Evolutionary conservation across 2,329 filamentous ascomycete species (phyloP), one percentile per base, ranked within the genome.

Genomic region (Dendrostoma leiphaemia): DNA sequence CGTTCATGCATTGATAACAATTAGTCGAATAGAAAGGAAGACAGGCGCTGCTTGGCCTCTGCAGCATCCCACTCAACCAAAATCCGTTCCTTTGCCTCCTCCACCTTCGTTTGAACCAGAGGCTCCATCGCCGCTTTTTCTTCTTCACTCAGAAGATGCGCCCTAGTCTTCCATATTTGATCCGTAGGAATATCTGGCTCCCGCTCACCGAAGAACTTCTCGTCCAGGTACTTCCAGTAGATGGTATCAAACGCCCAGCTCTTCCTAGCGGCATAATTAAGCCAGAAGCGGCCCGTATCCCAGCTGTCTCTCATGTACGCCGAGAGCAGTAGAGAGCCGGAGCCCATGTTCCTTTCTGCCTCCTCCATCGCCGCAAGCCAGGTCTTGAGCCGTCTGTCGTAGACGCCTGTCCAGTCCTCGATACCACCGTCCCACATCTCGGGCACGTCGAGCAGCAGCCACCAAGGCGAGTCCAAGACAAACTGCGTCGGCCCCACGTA

Each of bases 391-490:
- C 67, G 67, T 2, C 24, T 35, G 28, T 68, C 67, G 51, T 74
- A 75, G 1, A 43, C 50, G 6, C 60, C 44, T 6, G 53, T 61
- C 67, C 71, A 76, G 8, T 58, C 49, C 1, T 60, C 59, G 15
- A 69, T 59, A 1, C 67, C 70, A 3, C 47, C 51, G 1, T 46
- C 15, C 69, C 72, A 74, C 13, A 71, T 60, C 37, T 71, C 67
- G 2, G 65, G 63, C 5, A 47, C 28, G 2, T 67, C 56, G 2
- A 72, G 56, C 1, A 71, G 59, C n/a, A 73, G 57, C 69, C 67
- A 72, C 67, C 65, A 71, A 3, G 70, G 69, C 6, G 65, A 63
- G 37, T 67, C 64, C 21, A 63, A 56, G 8, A 46, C 35, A 38
- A 72, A 71, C 49, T 69, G 64, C 12, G 60, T 51, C 0, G 68